These are phyloP conservation scores for Alliaria petiolata DNA, from an alignment of 345 rosid genomes.

Conservation along the genomic window DNA sequence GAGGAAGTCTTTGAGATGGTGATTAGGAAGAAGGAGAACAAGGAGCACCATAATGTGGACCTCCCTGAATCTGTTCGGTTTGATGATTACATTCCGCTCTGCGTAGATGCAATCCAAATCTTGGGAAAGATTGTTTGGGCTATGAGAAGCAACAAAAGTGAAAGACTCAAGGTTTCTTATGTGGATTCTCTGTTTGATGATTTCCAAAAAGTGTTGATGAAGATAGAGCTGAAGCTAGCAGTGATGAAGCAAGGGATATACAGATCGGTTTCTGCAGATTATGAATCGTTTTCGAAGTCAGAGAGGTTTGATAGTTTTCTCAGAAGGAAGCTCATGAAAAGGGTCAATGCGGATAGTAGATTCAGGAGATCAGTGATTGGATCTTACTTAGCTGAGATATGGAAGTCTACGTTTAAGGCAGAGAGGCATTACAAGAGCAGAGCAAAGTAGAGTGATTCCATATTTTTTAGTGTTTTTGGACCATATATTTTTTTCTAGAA, in stretches of 20 bases:
- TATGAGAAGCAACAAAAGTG: neutral
- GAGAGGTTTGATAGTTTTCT: neutral
- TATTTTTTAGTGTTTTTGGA: too few species aligned
- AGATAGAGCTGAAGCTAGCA: slow-evolving; percentile 18
- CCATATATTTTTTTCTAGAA: neutral
- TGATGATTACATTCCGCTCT: neutral
- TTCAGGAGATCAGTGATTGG: slow-evolving; percentile 1
- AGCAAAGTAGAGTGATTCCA: neutral
- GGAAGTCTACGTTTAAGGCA: neutral
- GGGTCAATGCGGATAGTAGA: neutral
- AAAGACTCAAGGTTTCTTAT: neutral
- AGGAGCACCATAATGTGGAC: neutral
- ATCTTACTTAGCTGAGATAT: slow-evolving; percentile 9
- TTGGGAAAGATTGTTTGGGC: slow-evolving; percentile 17
- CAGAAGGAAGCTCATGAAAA: neutral
- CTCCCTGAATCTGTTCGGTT: neutral
- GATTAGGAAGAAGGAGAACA: slow-evolving; percentile 6
- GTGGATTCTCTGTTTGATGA: slow-evolving; percentile 7
- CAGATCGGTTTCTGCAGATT: slow-evolving; percentile 11
- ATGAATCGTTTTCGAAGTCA: neutral
- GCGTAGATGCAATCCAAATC: neutral
- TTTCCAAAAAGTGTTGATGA: slow-evolving; percentile 3
- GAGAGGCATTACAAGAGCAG: neutral
- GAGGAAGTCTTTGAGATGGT: neutral
- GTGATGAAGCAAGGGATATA: slow-evolving; percentile 4